Conservation (phyloP, 768 basidiomycete species). For the Pleurotus pulmonarius region DNA sequence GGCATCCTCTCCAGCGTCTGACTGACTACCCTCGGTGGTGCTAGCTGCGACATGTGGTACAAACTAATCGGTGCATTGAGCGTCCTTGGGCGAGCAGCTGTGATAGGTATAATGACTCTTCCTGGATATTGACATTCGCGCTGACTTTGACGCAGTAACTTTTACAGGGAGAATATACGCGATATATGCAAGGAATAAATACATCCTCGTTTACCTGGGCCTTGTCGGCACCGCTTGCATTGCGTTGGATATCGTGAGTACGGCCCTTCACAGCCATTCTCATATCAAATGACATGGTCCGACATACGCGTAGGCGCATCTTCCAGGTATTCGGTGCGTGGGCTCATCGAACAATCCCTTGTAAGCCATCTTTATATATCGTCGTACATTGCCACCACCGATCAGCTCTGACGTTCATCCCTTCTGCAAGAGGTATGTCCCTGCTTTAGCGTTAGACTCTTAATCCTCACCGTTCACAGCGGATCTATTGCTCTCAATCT, state of each 20-base stretch:
- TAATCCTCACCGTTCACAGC: slow-evolving; percentile 10
- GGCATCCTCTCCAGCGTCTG: background rate
- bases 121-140: background rate
- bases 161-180: slow-evolving; percentile 18
- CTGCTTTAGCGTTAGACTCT: background rate
- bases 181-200: slow-evolving; percentile 17
- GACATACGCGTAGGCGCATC: slow-evolving; percentile 14
- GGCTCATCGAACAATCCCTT: slow-evolving; percentile 15
- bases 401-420: background rate
- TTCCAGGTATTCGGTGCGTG: slow-evolving; percentile 18
- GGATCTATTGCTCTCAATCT: slow-evolving; percentile 20
- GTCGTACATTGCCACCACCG: background rate
- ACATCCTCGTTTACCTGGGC: slow-evolving; percentile 16
- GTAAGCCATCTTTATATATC: background rate
- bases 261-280: background rate
- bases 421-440: background rate
- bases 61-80: slow-evolving; percentile 22
- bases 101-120: slow-evolving; percentile 16
- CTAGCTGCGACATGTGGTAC: slow-evolving; percentile 24
- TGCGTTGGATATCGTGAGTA: slow-evolving; percentile 20
- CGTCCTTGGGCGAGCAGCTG: slow-evolving; percentile 22
- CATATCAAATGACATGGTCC: background rate
- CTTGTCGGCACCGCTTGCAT: slow-evolving; percentile 17
- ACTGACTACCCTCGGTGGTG: background rate
- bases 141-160: background rate